Conservation (phyloP, 106 monocot genomes). For the Posidonia australis region DNA sequence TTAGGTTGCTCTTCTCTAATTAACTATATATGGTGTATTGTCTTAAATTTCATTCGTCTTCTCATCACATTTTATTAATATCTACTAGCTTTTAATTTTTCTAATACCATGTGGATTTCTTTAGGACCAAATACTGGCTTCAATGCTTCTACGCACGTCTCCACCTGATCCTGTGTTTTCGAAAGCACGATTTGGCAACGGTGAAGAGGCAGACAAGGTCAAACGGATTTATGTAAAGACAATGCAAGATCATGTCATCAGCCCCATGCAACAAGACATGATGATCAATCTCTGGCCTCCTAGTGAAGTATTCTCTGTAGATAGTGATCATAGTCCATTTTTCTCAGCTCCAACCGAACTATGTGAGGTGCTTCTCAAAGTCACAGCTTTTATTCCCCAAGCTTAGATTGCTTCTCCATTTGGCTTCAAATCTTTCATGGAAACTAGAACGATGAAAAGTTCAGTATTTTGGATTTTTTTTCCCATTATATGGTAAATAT, state of each 20-base stretch:
- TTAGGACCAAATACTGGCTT: constrained; percentile 33
- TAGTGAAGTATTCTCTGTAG: constrained; percentile 24
- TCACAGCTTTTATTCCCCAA: background rate
- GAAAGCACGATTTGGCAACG: constrained; percentile 3
- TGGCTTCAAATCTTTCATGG: too few species aligned
- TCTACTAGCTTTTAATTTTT: too few species aligned
- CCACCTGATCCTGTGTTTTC: background rate
- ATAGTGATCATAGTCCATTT: constrained; percentile 50
- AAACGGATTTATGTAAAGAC: constrained; percentile 28
- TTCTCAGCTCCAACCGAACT: constrained; percentile 26
- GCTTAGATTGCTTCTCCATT: too few species aligned
- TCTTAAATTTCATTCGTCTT: too few species aligned
- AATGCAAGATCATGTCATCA: constrained; percentile 20
- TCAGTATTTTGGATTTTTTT: too few species aligned
- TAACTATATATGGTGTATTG: too few species aligned
- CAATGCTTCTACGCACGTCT: constrained; percentile 21
- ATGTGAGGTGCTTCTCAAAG: constrained; percentile 12
- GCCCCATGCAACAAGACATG: constrained; percentile 33
- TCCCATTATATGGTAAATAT: too few species aligned
- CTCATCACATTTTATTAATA: too few species aligned
- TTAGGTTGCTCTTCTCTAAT: too few species aligned
- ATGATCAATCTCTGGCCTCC: too few species aligned
- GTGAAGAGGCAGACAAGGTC: constrained; percentile 5
- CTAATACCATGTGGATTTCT: too few species aligned
- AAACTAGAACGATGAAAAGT: too few species aligned